Conservation (phyloP, 2,329 filamentous ascomycete species). For the Sporothrix inflata region DNA sequence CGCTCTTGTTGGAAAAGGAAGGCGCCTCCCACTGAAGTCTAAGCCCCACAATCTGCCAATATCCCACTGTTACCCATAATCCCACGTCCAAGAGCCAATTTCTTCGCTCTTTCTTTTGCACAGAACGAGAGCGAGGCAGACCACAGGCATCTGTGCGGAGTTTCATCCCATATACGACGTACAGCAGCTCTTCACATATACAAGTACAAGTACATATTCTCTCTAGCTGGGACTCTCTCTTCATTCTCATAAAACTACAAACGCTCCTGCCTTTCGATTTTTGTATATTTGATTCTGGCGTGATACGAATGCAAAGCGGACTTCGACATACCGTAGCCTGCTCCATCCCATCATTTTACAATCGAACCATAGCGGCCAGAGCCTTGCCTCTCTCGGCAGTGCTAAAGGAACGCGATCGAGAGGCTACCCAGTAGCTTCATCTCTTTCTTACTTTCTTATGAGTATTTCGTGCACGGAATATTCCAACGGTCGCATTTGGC, state of each 20-base stretch:
- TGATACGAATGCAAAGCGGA: neutral
- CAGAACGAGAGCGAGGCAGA: too few relatives aligned
- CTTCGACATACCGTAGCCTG: neutral
- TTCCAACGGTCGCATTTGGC: neutral
- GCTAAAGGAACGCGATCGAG: conserved; percentile 7
- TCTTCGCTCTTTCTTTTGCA: neutral
- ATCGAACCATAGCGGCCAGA: conserved; percentile 11
- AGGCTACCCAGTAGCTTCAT: conserved; percentile 5
- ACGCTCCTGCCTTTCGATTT: too few relatives aligned
- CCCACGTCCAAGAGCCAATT: neutral
- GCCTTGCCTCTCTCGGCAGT: conserved; percentile 22
- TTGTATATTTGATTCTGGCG: neutral
- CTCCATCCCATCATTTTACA: conserved; percentile 9
- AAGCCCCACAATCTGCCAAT: conserved; percentile 5
- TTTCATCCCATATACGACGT: too few relatives aligned
- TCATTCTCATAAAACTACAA: neutral
- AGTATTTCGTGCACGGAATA: conserved; percentile 4
- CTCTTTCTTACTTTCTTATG: neutral
- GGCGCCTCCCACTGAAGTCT: neutral
- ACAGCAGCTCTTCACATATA: too few relatives aligned
- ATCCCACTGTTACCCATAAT: conserved; percentile 9
- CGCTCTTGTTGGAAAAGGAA: neutral
- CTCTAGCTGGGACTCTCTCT: neutral
- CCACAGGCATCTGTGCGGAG: too few relatives aligned
- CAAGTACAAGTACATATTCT: too few relatives aligned